A percentile compares a stretch with the other conserved stretches of the same genome.
Evolutionary conservation across 257 asterid genomes (phyloP).

Genomic region (Capsicum baccatum): DNA sequence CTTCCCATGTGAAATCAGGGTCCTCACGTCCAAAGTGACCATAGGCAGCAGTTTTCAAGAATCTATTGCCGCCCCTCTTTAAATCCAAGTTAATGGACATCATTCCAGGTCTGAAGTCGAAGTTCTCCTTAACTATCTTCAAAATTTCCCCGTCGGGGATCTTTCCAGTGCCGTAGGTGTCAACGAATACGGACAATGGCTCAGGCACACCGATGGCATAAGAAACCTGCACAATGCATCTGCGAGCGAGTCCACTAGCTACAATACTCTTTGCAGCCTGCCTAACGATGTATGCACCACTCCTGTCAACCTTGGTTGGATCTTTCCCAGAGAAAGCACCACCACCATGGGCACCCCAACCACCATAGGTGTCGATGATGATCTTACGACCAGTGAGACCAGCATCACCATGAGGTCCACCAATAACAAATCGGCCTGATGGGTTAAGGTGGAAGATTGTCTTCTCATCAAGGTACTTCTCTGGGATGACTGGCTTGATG

Average conservation of each 20-base stretch:
- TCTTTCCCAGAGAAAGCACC: slow-evolving; percentile 74
- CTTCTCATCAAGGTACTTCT: slow-evolving; percentile 68
- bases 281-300: slow-evolving; percentile 66
- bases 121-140: slow-evolving; percentile 59
- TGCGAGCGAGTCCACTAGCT: slow-evolving; percentile 58
- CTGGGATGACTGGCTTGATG: slow-evolving; percentile 62
- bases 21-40: slow-evolving; percentile 69
- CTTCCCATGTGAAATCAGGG: slow-evolving; percentile 66
- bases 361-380: slow-evolving; percentile 66
- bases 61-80: slow-evolving; percentile 62
- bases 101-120: slow-evolving; percentile 71
- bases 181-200: slow-evolving; percentile 65
- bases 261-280: slow-evolving; percentile 70
- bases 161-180: slow-evolving; percentile 61
- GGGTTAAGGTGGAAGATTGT: slow-evolving; percentile 71
- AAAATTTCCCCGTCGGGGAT: slow-evolving; percentile 61
- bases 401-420: slow-evolving; percentile 73
- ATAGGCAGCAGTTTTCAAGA: slow-evolving; percentile 69
- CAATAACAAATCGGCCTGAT: slow-evolving; percentile 63
- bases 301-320: slow-evolving; percentile 71
- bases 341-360: slow-evolving; percentile 79
- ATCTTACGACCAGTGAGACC: slow-evolving; percentile 72
- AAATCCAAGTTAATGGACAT: slow-evolving; percentile 60
- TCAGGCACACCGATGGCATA: slow-evolving; percentile 71
- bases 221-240: slow-evolving; percentile 68